These are phyloP conservation scores for Orbilia blumenaviensis DNA, from an alignment of 2,329 filamentous ascomycete species.

Conservation along the genomic window DNA sequence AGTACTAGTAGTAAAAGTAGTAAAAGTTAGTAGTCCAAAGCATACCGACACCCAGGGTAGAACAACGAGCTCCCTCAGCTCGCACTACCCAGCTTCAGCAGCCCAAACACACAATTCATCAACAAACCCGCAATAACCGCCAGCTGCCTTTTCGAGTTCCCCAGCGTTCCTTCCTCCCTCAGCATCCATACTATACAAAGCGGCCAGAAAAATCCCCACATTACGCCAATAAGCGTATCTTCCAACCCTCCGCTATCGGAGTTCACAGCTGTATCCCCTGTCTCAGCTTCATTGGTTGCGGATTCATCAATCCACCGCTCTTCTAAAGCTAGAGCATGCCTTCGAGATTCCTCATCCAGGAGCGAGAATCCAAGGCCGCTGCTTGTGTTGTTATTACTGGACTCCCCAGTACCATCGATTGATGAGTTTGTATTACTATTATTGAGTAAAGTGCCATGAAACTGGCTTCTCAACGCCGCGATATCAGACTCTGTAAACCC, in stretches of 20 bases:
- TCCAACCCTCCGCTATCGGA: slow-evolving; percentile 73
- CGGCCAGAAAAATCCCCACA: slow-evolving; percentile 95
- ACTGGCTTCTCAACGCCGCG: slow-evolving; percentile 84
- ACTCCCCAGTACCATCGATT: slow-evolving; percentile 75
- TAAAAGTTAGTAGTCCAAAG: too few relatives aligned
- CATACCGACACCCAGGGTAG: too few relatives aligned
- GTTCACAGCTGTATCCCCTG: slow-evolving; percentile 61
- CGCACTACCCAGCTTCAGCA: slow-evolving; percentile 66
- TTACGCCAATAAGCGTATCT: slow-evolving; percentile 84
- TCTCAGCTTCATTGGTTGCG: slow-evolving; percentile 61
- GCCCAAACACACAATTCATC: slow-evolving; percentile 79
- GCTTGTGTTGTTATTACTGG: slow-evolving; percentile 59
- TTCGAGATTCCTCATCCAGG: slow-evolving; percentile 49
- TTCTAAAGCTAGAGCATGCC: slow-evolving; percentile 60
- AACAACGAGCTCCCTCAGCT: slow-evolving; percentile 9
- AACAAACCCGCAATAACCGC: slow-evolving; percentile 86
- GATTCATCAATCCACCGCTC: slow-evolving; percentile 61
- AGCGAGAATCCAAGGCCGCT: slow-evolving; percentile 60
- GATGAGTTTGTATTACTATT: slow-evolving; percentile 69
- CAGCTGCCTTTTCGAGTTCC: slow-evolving; percentile 77
- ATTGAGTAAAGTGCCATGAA: slow-evolving; percentile 76
- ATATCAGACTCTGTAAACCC: slow-evolving; percentile 88
- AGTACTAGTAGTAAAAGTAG: too few relatives aligned
- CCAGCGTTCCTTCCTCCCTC: slow-evolving; percentile 86
- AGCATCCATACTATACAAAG: slow-evolving; percentile 81